phyloP scores from a whole-genome alignment of 192 early-diverging fungal genomes.

The Dissophora ornata region DNA sequence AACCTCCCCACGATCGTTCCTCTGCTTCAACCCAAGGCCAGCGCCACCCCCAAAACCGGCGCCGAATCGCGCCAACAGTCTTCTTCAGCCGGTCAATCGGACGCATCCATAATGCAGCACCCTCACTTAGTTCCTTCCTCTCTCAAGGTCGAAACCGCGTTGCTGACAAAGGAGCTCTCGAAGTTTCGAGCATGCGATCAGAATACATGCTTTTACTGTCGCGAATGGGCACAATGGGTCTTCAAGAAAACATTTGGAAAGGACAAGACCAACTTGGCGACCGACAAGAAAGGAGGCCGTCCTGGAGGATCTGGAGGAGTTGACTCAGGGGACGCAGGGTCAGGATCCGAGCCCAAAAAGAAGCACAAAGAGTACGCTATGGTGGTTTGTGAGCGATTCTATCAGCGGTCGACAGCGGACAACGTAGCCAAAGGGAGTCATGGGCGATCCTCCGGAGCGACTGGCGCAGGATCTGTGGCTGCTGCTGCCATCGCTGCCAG shows the following conservation, averaged over 20 bases:
- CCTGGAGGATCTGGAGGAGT: conserved; percentile 25
- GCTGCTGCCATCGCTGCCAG: conserved; percentile 47
- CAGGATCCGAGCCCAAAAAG: conserved; percentile 33
- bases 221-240: conserved; percentile 83
- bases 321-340: neutral
- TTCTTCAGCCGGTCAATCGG: conserved; percentile 20
- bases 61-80: conserved; percentile 14
- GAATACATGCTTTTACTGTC: conserved; percentile 78
- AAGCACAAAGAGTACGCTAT: conserved; percentile 54
- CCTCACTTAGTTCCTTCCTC: conserved; percentile 56
- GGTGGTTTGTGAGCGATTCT: conserved; percentile 49
- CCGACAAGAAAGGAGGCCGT: conserved; percentile 47
- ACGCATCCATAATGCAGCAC: conserved; percentile 33
- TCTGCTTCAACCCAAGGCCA: conserved; percentile 40
- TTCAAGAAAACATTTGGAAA: conserved; percentile 73
- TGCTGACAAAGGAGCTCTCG: conserved; percentile 74
- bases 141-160: conserved; percentile 71
- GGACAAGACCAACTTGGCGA: conserved; percentile 16
- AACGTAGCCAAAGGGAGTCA: conserved; percentile 5
- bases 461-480: conserved; percentile 39
- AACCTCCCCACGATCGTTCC: conserved; percentile 50
- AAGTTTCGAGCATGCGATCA: conserved; percentile 79
- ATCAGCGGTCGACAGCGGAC: conserved; percentile 51
- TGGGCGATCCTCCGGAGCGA: conserved; percentile 20
- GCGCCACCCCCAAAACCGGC: conserved; percentile 5